A percentile compares a stretch with the other conserved stretches of the same genome.
Conservation (phyloP, 1,284 basidiomycete species). For the Phenoliferia sp. region DNA sequence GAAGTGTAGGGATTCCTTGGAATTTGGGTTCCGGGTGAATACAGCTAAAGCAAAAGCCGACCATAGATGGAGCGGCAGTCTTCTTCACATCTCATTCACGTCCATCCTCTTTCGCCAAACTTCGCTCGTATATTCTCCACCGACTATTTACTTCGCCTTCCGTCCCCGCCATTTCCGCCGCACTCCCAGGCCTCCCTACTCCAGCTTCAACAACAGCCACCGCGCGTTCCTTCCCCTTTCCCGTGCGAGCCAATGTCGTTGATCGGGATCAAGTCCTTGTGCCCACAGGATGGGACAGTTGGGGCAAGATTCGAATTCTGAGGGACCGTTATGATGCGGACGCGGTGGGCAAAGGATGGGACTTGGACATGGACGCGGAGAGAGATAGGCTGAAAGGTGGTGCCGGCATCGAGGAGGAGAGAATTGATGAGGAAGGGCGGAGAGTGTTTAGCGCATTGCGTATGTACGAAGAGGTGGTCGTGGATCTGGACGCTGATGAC, state of each 20-base stretch:
- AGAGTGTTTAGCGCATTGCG: slow-evolving; percentile 36
- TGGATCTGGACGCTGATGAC: slow-evolving; percentile 38
- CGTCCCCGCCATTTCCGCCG: neutral
- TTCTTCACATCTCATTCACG: slow-evolving; percentile 80
- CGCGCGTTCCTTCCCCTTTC: slow-evolving; percentile 73
- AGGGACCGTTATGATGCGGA: slow-evolving; percentile 86
- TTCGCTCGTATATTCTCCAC: slow-evolving; percentile 84
- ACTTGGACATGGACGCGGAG: slow-evolving; percentile 44
- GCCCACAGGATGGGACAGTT: slow-evolving; percentile 94
- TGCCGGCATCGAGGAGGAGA: slow-evolving; percentile 46
- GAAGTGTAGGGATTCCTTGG: slow-evolving; percentile 61
- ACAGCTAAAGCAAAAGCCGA: neutral
- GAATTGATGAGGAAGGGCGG: slow-evolving; percentile 54
- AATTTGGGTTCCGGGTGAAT: neutral
- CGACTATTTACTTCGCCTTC: slow-evolving; percentile 61
- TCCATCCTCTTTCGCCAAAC: slow-evolving; percentile 67
- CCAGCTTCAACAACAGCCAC: slow-evolving; percentile 42
- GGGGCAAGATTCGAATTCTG: slow-evolving; percentile 89
- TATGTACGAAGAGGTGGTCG: slow-evolving; percentile 44
- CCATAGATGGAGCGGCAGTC: slow-evolving; percentile 77
- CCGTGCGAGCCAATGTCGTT: slow-evolving; percentile 79
- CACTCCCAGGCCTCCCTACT: slow-evolving; percentile 48
- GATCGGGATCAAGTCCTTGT: slow-evolving; percentile 89
- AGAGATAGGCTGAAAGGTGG: neutral
- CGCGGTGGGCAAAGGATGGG: slow-evolving; percentile 77